Evolutionary conservation across 306 rosid genomes (phyloP), one percentile per base, ranked within the genome.

Genomic region (Prunus davidiana): DNA sequence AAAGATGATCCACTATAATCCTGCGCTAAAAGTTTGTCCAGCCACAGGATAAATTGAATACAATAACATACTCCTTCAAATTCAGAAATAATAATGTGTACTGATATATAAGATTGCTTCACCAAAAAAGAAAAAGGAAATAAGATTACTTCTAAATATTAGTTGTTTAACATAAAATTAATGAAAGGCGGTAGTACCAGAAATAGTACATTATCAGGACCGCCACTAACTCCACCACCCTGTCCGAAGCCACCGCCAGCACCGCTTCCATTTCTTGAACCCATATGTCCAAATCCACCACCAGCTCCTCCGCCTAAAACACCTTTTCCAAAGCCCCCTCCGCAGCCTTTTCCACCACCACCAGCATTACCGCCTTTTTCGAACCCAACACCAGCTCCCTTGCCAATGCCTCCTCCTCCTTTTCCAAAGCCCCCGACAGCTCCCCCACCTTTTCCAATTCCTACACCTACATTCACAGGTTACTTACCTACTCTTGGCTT

Each of bases 331-430:
- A 28, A 0, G 3, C 82, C 85, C 1, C 79, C 28, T 0, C 81
- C 89, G 0, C 88, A 86, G 0, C 91, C 87, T 0, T 66, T 38
- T 0, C 82, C 88, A 30, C 89, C 91, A 0, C 66, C 76, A 0
- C 87, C 91, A 2, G 27, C 1, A 0, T 85, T 81, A 0, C 82
- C 72, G 0, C 77, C 72, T 0, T 73, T 72, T 0, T 82, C 88
- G 0, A 12, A 12, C 0, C 84, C 86, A 12, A 75, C 81, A 0
- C 83, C 83, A 1, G 8, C 7, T 0, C 87, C 89, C 1, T 28
- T 47, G 0, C 85, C 85, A 12, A 49, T 0, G 0, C 86, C 85
- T 0, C 89, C 82, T 3, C 75, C 84, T 12, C 79, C 85, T 1
- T 41, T 55, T 0, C 87, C 85, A 32, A 71, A 4, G 1, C 85